Conservation (phyloP, 257 asterid genomes). For the Avicennia marina region DNA sequence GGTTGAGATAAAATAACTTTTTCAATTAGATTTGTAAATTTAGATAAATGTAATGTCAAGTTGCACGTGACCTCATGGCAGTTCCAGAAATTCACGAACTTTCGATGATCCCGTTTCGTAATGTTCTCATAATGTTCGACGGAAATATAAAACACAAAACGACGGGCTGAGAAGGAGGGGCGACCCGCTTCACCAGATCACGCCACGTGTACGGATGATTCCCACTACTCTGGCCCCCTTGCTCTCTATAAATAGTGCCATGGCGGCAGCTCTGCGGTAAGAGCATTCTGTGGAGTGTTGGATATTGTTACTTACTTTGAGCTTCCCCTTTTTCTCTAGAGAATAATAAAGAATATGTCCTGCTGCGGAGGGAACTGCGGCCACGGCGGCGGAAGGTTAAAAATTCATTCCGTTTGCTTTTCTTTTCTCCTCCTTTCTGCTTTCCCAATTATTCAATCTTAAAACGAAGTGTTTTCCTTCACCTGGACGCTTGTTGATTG, state of each 20-base stretch:
- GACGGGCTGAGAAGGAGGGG: no score
- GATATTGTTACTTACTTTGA: neutral
- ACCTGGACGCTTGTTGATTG: neutral
- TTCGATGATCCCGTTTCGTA: no score
- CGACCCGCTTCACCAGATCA: slow-evolving; percentile 6
- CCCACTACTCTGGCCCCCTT: neutral
- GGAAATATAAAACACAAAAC: neutral
- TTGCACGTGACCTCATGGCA: no score
- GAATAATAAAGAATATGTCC: slow-evolving; percentile 36
- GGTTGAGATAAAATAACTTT: no score
- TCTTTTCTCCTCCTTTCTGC: neutral
- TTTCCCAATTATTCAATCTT: neutral
- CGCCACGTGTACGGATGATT: slow-evolving; percentile 50
- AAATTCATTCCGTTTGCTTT: neutral
- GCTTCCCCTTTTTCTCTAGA: neutral
- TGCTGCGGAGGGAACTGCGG: slow-evolving; percentile 79
- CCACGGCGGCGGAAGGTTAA: slow-evolving; percentile 56
- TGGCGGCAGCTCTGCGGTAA: neutral
- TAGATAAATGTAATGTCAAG: no score
- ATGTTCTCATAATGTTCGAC: no score
- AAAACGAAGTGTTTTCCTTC: neutral
- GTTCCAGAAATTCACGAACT: no score
- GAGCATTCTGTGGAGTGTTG: no score
- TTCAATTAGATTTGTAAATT: no score
- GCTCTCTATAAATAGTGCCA: slow-evolving; percentile 46